phyloP scores from a whole-genome alignment of 140 eudicot genomes.

The Oenanthe javanica region DNA sequence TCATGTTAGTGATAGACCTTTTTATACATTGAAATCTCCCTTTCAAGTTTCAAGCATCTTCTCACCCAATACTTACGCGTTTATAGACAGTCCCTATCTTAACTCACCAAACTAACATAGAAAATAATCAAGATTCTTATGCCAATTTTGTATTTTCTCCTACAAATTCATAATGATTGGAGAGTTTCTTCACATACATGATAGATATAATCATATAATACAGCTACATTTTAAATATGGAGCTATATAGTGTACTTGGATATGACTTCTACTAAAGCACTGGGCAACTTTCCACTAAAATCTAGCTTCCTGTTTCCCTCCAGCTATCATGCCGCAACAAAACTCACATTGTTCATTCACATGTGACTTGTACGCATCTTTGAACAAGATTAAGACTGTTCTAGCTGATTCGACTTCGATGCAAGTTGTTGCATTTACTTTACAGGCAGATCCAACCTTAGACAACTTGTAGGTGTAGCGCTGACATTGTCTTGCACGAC shows the following conservation, averaged over 20 bases:
- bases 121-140: not conserved
- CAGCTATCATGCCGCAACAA: conserved; percentile 1
- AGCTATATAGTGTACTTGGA: not conserved
- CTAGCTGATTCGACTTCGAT: not conserved
- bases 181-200: not conserved
- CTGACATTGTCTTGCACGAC: not conserved
- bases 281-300: not conserved
- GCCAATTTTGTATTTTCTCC: not conserved
- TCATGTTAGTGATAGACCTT: not conserved
- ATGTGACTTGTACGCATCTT: not conserved
- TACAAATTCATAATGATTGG: not conserved
- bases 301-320: conserved; percentile 4
- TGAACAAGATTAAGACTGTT: not conserved
- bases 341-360: not conserved
- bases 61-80: conserved; percentile 5
- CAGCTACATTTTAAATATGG: not conserved
- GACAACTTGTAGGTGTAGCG: not conserved
- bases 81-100: not conserved
- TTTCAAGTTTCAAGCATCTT: not conserved
- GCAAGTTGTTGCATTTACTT: not conserved
- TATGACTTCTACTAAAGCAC: not conserved
- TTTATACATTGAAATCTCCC: not conserved
- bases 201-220: not conserved
- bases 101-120: not conserved
- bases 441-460: not conserved